phyloP scores from a whole-genome alignment of 352 stramenopile genomes.

The Phytophthora constricta region DNA sequence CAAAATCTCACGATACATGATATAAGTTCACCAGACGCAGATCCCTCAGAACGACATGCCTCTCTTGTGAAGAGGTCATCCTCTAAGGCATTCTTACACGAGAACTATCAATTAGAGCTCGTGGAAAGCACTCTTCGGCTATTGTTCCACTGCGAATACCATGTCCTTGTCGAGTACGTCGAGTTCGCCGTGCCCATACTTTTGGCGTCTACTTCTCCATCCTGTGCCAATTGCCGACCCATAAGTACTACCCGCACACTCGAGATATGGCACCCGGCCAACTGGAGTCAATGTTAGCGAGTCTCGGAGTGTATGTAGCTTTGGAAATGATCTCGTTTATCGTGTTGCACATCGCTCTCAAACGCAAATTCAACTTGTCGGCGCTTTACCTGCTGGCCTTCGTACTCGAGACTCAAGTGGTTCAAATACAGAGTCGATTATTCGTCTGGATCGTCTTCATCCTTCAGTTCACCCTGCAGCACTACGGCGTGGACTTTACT shows the following conservation, averaged over 20 bases:
- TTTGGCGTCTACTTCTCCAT: slow-evolving; percentile 25
- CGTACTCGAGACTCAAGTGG: slow-evolving; percentile 31
- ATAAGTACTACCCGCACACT: slow-evolving; percentile 30
- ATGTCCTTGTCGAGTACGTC: slow-evolving; percentile 31
- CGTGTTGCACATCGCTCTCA: slow-evolving; percentile 22
- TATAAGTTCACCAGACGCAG: no score
- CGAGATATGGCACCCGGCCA: slow-evolving; percentile 18
- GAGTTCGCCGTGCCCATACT: slow-evolving; percentile 33
- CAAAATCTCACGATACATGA: no score
- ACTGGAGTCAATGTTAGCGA: slow-evolving; percentile 12
- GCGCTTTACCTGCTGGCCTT: slow-evolving; percentile 30
- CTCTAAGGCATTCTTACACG: no score
- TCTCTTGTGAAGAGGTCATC: no score
- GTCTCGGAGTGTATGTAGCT: slow-evolving; percentile 14
- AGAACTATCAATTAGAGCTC: neutral
- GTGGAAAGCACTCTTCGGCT: slow-evolving; percentile 23
- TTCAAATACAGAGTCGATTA: slow-evolving; percentile 26
- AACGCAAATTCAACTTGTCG: slow-evolving; percentile 27
- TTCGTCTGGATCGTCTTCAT: slow-evolving; percentile 35
- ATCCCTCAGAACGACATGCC: no score
- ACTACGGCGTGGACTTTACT: slow-evolving; percentile 27
- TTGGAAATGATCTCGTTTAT: slow-evolving; percentile 22
- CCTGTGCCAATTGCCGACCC: slow-evolving; percentile 16
- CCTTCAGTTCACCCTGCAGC: slow-evolving; percentile 23
- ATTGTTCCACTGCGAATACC: slow-evolving; percentile 40